Base-by-base conservation (phyloP, 306 rosid genomes). In the Quercus parvula region DNA sequence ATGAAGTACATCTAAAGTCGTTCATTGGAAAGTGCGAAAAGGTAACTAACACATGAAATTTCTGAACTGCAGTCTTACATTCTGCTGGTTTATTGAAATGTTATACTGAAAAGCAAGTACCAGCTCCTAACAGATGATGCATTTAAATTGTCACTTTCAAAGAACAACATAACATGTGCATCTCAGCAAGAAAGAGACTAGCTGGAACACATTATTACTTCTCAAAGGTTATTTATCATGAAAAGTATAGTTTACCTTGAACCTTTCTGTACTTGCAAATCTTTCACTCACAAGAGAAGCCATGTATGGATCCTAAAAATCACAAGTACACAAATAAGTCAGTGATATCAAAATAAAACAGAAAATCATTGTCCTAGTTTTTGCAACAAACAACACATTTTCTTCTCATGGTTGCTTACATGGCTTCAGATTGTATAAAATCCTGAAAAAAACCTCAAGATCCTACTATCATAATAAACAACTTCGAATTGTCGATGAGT, bases 281-380 rank as follows among this genome's bases (percentile, higher is more conserved):
- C 97, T 88, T 88, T 92, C 95, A 58, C 80, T 83, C 79, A 90
- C 97, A 1, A 91, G 90, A 73, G 90, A 87, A 78, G 97, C 97
- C 99, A 91, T 94, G 83, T 94, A 88, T 63, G 88, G 85, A 84
- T 92, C 99, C 97, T 91, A 71, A 79, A 84, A 78, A 80, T 68
- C 38, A 82, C 3, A 77, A 44, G 38, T 59, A 58, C 18, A 30
- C 14, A 75, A 75, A 82, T 35, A 33, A 68, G 18, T 68, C 72
- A 9, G n/a, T 9, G 54, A 38, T 18, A 67, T 67, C 25, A 7
- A 33, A 27, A 18, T 3, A 66, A 46, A 66, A 66, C 2, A 66
- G 3, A 31, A 67, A 66, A 8, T 1, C 11, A 41, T 41, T 41
- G 46, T 49, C 54, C 54, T 59, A 10, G 31, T 4, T 59, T 25